phyloP scores from a whole-genome alignment of 768 basidiomycete genomes.

The Mycena leptocephala region DNA sequence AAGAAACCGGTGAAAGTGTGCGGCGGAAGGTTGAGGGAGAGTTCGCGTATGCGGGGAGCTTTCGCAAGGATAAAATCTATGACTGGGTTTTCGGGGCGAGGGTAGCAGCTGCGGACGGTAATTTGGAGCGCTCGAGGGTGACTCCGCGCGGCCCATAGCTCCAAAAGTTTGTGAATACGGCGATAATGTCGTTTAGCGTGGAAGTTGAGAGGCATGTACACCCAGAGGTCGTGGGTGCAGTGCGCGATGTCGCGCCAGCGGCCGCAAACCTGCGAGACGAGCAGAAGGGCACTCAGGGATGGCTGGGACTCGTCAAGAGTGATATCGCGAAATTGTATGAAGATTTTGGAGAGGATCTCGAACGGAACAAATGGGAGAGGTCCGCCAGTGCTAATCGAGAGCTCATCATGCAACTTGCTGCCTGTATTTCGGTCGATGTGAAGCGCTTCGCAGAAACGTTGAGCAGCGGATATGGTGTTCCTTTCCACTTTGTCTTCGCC shows the following conservation, averaged over 20 bases:
- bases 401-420: neutral
- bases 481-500: neutral
- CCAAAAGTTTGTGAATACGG: neutral
- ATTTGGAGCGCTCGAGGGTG: neutral
- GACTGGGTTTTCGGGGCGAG: neutral
- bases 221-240: neutral
- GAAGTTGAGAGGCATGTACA: neutral
- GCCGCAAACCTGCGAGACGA: neutral
- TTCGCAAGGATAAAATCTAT: neutral
- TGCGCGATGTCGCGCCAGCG: slow-evolving; percentile 13
- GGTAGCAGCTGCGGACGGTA: slow-evolving; percentile 3
- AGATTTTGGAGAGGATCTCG: slow-evolving; percentile 10
- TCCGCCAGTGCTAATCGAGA: neutral
- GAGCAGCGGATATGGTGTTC: neutral
- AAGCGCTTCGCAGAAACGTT: slow-evolving; percentile 1
- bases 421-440: neutral
- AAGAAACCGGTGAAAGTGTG: neutral
- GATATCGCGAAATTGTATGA: neutral
- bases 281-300: neutral
- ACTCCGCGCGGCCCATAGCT: neutral
- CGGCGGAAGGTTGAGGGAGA: neutral
- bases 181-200: neutral
- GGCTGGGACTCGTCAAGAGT: neutral
- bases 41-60: slow-evolving; percentile 1
- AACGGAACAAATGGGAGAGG: neutral